Base-by-base conservation (phyloP, 192 early-diverging fungal genomes). In the Backusella sp. region DNA sequence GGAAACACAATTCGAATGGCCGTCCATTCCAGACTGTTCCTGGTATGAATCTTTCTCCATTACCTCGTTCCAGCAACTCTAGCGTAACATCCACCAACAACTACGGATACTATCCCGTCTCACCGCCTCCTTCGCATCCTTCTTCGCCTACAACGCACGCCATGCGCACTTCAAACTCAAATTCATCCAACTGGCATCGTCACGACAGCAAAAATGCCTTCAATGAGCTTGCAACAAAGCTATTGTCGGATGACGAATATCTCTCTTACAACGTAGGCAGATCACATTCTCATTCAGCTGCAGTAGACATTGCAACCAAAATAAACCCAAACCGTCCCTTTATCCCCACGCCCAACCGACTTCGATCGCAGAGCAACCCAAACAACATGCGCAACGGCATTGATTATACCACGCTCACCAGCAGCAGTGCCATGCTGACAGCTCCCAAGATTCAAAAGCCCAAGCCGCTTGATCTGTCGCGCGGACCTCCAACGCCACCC, bases 291-390 rank as follows among this genome's bases (percentile, higher is more conserved):
- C 73, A 74, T 19, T 74, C 73, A 19, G 26, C 73, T 34, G 39
- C 73, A 26, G 21, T 70, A 7, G 68, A 70, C 14, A 68, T 68
- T 35, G 11, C 36, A 21, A n/a, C 35, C 26, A 36, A 30, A 41
- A 49, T 30, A 36, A 69, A 41, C 3, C 17, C 12, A 3, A 69
- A n/a, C 11, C 36, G 68, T 23, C 70, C 69, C 32, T 26, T 52
- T 39, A 14, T 68, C 35, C 72, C 72, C 7, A 49, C 68, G 46
- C 82, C 74, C 37, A 79, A 82, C 77, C 80, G 86, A 11, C 73
- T 86, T 6, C 80, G 88, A 26, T 87, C 88, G 3, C 84, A 86
- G 49, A 87, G 86, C 68, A 89, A 80, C 59, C 86, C 88, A 35
- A 87, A 89, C 67, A 87, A 87, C 23, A 86, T 87, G 30, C 70